Percentiles rank a stretch among this genome's conserved stretches.
Evolutionary conservation across 352 stramenopile species (phyloP).

Genomic region (Blastocystis sp.): DNA sequence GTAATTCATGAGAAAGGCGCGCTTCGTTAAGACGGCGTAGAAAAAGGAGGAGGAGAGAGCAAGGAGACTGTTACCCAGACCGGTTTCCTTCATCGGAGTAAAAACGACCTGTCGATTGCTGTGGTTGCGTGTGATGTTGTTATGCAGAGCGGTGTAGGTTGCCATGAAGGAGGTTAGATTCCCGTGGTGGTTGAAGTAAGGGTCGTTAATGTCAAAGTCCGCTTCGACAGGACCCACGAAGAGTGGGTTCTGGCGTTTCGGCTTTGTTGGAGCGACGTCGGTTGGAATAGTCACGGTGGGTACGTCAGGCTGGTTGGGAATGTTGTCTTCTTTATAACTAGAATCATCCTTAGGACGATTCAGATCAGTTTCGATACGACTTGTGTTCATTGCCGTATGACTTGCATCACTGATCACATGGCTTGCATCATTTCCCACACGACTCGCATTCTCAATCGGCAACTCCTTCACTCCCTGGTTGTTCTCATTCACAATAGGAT

Average conservation of each 20-base stretch:
- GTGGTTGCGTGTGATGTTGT: neutral
- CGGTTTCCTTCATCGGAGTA: slow-evolving; percentile 26
- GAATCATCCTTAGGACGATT: too few relatives aligned
- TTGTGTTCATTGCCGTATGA: too few relatives aligned
- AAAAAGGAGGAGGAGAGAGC: slow-evolving; percentile 7
- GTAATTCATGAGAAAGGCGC: slow-evolving; percentile 27
- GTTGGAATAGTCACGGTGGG: neutral
- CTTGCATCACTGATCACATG: too few relatives aligned
- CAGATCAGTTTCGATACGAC: too few relatives aligned
- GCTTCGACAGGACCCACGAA: slow-evolving; percentile 4
- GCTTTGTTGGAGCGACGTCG: neutral
- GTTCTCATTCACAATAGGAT: too few relatives aligned
- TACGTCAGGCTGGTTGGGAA: too few relatives aligned
- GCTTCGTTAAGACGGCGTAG: slow-evolving; percentile 5
- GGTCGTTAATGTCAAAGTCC: neutral
- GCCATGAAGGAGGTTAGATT: neutral
- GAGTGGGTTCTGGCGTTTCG: neutral
- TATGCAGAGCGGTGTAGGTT: neutral
- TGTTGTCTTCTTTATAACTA: too few relatives aligned
- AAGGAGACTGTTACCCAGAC: slow-evolving; percentile 15
- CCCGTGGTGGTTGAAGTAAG: slow-evolving; percentile 22
- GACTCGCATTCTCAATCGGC: too few relatives aligned
- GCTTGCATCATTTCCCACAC: too few relatives aligned
- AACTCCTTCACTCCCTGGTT: too few relatives aligned
- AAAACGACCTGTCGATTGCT: slow-evolving; percentile 18